Conservation (phyloP, 2,329 filamentous ascomycete genomes). For the Hymenoscyphus salicellus region DNA sequence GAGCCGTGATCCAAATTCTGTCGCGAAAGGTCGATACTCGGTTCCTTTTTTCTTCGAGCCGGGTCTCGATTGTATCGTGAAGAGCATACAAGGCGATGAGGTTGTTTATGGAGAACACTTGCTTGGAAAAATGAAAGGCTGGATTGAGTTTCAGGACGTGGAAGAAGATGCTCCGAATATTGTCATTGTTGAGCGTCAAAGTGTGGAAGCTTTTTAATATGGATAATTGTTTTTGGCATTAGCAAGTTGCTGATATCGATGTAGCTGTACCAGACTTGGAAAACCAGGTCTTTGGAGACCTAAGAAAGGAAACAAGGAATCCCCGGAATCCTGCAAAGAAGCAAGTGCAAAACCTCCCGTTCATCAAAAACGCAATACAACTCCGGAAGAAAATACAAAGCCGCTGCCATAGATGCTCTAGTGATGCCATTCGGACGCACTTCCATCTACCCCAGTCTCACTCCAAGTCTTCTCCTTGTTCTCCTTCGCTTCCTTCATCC, state of each 20-base stretch:
- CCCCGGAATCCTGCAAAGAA: not conserved
- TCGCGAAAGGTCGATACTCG: slow-evolving; percentile 35
- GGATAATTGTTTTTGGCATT: too few species aligned
- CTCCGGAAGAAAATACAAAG: not conserved
- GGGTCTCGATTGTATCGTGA: slow-evolving; percentile 41
- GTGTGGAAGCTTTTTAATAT: slow-evolving; percentile 7
- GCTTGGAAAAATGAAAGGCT: slow-evolving; percentile 43
- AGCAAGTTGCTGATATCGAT: too few species aligned
- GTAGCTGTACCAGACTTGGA: too few species aligned
- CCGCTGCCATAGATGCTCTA: not conserved
- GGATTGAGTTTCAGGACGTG: slow-evolving; percentile 43
- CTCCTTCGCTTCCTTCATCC: not conserved
- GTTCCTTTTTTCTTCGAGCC: slow-evolving; percentile 50
- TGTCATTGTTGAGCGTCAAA: not conserved
- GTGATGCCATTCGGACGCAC: not conserved
- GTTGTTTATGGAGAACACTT: slow-evolving; percentile 44
- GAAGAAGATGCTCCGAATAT: slow-evolving; percentile 4
- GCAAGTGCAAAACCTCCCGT: not conserved
- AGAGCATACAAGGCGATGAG: slow-evolving; percentile 33
- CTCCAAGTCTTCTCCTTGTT: not conserved
- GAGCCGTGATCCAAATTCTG: slow-evolving; percentile 16
- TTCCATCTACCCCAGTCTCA: not conserved
- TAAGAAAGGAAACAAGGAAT: not conserved
- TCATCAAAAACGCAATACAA: not conserved
- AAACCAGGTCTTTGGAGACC: too few species aligned